Conservation (phyloP, 2,329 filamentous ascomycete species). For the Keithomyces neogunnii region DNA sequence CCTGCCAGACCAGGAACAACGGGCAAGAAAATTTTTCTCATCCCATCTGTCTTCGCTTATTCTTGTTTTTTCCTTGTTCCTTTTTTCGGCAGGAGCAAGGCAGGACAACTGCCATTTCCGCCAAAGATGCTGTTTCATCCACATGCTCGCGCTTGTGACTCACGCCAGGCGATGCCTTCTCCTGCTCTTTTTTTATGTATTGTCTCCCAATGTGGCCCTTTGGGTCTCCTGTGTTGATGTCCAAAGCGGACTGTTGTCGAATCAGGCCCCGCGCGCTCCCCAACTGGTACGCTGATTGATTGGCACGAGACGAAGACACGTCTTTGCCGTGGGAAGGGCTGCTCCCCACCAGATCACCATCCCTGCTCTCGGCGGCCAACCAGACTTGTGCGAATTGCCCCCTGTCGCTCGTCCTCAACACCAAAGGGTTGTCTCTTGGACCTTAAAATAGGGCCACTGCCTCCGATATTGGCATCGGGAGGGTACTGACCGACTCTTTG, state of each 20-base stretch:
- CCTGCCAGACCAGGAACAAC: not conserved
- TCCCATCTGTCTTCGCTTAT: too few relatives aligned
- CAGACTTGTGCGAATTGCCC: not conserved
- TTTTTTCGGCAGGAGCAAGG: not conserved
- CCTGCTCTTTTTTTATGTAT: constrained; percentile 3
- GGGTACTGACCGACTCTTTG: constrained; percentile 9
- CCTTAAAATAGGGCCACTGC: not conserved
- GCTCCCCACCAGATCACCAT: not conserved
- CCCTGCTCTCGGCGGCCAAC: constrained; percentile 4
- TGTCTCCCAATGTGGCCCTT: constrained; percentile 12
- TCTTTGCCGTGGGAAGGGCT: constrained; percentile 2
- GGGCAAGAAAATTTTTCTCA: not conserved
- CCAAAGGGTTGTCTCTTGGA: not conserved
- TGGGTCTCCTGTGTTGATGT: constrained; percentile 16
- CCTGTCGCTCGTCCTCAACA: constrained; percentile 1
- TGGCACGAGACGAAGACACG: constrained; percentile 10
- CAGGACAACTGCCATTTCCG: not conserved
- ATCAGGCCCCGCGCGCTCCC: constrained; percentile 8
- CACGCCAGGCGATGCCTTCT: constrained; percentile 1
- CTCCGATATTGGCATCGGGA: not conserved
- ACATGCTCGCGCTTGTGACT: constrained; percentile 5
- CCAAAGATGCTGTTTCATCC: not conserved
- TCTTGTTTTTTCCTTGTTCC: not conserved
- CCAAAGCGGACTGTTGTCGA: constrained; percentile 13
- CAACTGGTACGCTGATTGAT: constrained; percentile 6